Evolutionary conservation across 805 yeast species (phyloP), one percentile per base, ranked within the genome.

Genomic region (Metschnikowia gelsemii): DNA sequence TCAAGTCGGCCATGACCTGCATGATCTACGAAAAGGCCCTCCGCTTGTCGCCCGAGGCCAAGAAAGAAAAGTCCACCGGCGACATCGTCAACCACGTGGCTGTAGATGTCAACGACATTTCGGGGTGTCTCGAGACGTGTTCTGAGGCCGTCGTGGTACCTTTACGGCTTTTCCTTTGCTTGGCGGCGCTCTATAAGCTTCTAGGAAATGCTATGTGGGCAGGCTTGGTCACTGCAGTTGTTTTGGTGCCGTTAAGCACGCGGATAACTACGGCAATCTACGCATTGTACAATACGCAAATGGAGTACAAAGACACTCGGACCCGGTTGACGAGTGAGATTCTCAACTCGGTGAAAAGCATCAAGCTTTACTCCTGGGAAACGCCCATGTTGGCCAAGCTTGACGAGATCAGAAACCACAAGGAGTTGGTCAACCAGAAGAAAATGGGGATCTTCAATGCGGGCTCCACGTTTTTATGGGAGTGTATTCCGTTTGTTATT

Each of bases 21-120:
- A 59, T 86, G 47, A 66, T 87, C 17, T 88, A 83, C 58, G 75
- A 78, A 33, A 89, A 89, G 60, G 73, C 93, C 0, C 68, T 89
- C 43, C 69, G 60, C 14, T 63, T 89, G n/a, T 80, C 95, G 2
- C 75, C 79, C 6, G 81, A 79, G 35, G 78, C 88, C 6, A 75
- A 82, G 46, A 71, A 72, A 23, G 70, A 73, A 13, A 67, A 75
- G 49, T 64, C 87, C 2, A 76, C 90, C 2, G 95, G 96, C 50
- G 95, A 87, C 50, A 84, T 88, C 38, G 75, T 87, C 50, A 87
- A 86, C 54, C 70, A 83, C 55, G 75, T 86, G 67, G 78, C 93
- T 14, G 90, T 85, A 23, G 96, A 88, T 65, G 80, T 85, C 9
- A 65, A 67, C 35, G 80, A 77, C 27, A 62, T 84, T 40, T 61